Evolutionary conservation across 1,139 yeast genomes (phyloP), one percentile per base, ranked within the genome.

Genomic region (Yamadazyma atmosphaerica): DNA sequence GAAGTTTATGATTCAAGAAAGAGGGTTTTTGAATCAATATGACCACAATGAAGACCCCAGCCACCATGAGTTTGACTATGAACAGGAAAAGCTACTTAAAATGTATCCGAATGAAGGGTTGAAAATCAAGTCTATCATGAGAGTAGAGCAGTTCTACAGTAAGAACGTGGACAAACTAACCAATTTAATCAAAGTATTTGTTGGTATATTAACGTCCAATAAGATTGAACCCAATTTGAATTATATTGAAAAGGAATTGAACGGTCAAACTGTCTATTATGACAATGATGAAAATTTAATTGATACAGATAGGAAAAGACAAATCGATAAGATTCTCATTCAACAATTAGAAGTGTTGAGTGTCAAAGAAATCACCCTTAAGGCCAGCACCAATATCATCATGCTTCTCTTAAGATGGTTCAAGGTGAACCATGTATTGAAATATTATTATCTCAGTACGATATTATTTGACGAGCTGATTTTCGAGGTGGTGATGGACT

Each of bases 381-480:
- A 84, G 49, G 79, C 85, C 2, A 72, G 84, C 3, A 68, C 84
- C 1, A 75, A 78, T 2, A 73, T 81, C 1, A 42, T 88, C 1
- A 51, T 66, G 5, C 50, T 77, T 14, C 56, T 92, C 21, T 58
- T 83, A 24, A 74, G 74, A 50, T 92, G 98, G 97, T 83, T 88
- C 56, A 86, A 85, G 52, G 61, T 74, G 10, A 83, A 81, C 37
- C 96, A 92, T 58, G 66, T 88, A 2, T 60, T 89, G 48, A 90
- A 90, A 57, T 81, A 75, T 55, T 95, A 89, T 56, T 86, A 83
- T 53, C 63, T 92, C 11, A 63, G 84, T 1, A 77, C 88, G 0
- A 56, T 92, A 18, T 56, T 92, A 27, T 86, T 85, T 58, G 98
- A 94, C 57, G 77, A 83, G 8, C 79, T 81, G 40, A 81, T 70